A percentile compares a stretch with the other conserved stretches of the same genome.
These are phyloP conservation scores for Penicillium maclennaniae DNA, from an alignment of 495 filamentous ascomycete genomes.

Conservation along the genomic window DNA sequence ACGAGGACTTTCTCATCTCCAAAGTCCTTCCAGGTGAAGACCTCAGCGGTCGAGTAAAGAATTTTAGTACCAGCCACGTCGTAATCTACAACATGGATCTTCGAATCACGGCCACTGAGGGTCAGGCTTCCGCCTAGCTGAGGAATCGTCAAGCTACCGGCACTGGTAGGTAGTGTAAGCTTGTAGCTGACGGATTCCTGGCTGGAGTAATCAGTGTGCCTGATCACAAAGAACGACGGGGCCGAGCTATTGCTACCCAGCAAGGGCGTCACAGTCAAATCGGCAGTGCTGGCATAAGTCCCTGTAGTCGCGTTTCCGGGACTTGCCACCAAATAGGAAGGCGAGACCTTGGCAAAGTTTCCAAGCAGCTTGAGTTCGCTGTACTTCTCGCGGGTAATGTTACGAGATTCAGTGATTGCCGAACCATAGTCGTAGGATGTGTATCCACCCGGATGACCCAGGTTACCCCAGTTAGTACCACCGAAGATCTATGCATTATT, in stretches of 20 bases:
- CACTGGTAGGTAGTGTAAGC: conserved; percentile 56
- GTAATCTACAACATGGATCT: conserved; percentile 73
- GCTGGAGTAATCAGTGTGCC: conserved; percentile 60
- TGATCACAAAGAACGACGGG: conserved; percentile 60
- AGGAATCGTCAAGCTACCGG: conserved; percentile 59
- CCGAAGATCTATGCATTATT: conserved; percentile 51
- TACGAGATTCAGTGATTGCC: conserved; percentile 63
- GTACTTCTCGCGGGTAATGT: conserved; percentile 69
- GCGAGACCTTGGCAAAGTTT: conserved; percentile 67
- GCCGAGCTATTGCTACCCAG: conserved; percentile 42
- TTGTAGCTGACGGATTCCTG: conserved; percentile 55
- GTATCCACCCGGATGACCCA: conserved; percentile 69
- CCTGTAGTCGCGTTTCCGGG: conserved; percentile 49
- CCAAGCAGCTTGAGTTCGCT: conserved; percentile 71
- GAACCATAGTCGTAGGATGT: conserved; percentile 73
- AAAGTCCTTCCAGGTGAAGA: conserved; percentile 68
- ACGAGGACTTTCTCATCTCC: conserved; percentile 58
- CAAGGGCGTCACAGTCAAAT: conserved; percentile 57
- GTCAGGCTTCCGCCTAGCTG: conserved; percentile 58
- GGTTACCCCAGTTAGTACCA: conserved; percentile 84
- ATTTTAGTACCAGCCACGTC: conserved; percentile 58
- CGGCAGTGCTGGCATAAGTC: conserved; percentile 44
- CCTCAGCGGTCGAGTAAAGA: conserved; percentile 72
- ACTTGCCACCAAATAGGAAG: conserved; percentile 56
- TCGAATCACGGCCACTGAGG: conserved; percentile 70